These are phyloP conservation scores for Globisporangium rhizosaccharum DNA, from an alignment of 352 stramenopile genomes.

Conservation along the genomic window DNA sequence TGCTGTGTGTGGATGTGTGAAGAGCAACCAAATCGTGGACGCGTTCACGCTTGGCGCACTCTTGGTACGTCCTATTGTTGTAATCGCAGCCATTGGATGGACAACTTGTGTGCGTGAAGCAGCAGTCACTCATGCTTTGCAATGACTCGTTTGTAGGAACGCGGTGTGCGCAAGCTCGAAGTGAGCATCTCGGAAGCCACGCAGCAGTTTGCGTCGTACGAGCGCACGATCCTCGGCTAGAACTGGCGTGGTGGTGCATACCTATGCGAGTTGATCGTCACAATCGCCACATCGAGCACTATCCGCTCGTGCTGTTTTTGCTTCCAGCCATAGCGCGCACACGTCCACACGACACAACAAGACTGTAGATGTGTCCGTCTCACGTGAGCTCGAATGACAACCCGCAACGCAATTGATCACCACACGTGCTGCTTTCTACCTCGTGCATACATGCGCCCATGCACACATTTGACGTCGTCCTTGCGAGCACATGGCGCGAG, in stretches of 20 bases:
- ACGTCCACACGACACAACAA: no score
- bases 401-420: no score
- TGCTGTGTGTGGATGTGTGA: background rate
- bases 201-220: constrained; percentile 86
- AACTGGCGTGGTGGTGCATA: background rate
- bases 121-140: no score
- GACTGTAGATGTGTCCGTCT: no score
- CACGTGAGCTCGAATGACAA: no score
- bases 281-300: background rate
- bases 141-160: constrained; percentile 27
- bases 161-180: constrained; percentile 86
- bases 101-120: background rate
- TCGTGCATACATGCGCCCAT: no score
- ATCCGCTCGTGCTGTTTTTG: background rate
- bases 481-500: no score
- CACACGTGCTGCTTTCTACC: no score
- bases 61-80: constrained; percentile 29
- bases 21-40: constrained; percentile 87
- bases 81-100: background rate
- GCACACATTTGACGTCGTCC: no score
- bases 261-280: no score
- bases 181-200: constrained; percentile 92
- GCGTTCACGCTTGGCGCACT: constrained; percentile 76
- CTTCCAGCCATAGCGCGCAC: no score
- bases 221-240: constrained; percentile 61